phyloP scores from a whole-genome alignment of 23 red algal species.

The Agarophyton chilense region DNA sequence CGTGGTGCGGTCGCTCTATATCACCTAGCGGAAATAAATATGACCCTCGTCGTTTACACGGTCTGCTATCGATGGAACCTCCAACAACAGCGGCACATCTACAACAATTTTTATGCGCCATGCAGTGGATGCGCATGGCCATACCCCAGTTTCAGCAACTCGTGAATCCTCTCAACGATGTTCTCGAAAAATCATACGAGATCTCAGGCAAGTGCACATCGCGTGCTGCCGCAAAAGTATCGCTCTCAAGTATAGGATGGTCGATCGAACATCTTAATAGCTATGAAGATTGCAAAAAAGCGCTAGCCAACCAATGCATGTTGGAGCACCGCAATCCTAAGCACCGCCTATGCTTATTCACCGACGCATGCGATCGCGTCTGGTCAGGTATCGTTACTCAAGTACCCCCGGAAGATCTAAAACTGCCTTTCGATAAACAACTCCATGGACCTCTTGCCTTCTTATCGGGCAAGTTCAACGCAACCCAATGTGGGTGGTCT shows the following conservation, averaged over 20 bases:
- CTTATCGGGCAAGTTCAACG: background rate
- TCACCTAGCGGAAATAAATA: background rate
- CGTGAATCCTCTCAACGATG: background rate
- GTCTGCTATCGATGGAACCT: background rate
- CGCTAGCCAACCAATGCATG: background rate
- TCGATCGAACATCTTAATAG: background rate
- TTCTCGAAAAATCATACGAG: background rate
- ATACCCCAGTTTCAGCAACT: background rate
- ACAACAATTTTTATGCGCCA: constrained; percentile 19
- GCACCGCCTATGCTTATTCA: background rate
- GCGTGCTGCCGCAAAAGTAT: background rate
- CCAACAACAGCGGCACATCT: background rate
- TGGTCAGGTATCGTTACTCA: constrained; percentile 4
- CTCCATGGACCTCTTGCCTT: constrained; percentile 1
- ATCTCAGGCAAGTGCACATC: background rate
- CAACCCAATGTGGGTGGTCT: background rate
- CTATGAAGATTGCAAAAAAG: background rate
- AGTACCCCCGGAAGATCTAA: background rate
- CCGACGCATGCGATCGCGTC: background rate
- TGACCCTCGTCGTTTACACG: background rate
- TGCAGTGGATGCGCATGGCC: background rate
- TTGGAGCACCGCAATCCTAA: background rate
- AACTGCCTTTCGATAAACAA: background rate
- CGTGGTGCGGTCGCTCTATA: background rate
- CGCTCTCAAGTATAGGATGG: background rate